Conservation (phyloP, 2,329 filamentous ascomycete species). For the Penicillium sp. region DNA sequence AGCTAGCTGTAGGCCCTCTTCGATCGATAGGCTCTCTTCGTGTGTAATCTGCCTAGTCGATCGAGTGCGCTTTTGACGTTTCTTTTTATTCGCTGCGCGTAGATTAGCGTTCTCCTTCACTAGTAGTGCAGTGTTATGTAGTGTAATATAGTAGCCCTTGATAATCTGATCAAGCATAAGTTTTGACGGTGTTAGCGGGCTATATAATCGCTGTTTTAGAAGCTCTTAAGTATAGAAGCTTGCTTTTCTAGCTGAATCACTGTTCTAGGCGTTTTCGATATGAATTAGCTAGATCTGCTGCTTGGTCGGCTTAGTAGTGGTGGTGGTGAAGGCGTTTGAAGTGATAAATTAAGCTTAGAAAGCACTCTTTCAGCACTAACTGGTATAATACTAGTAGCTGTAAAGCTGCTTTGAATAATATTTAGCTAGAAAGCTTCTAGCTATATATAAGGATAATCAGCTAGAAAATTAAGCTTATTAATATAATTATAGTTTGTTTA, state of each 20-base stretch:
- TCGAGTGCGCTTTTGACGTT: background rate
- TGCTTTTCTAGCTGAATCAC: too few species aligned
- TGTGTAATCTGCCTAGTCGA: constrained; percentile 6
- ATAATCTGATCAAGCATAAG: constrained; percentile 7
- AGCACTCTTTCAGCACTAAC: background rate
- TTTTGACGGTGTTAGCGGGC: background rate
- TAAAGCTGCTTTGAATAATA: background rate
- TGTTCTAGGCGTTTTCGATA: too few species aligned
- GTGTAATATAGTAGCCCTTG: background rate
- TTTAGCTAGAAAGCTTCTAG: background rate
- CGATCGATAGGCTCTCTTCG: constrained; percentile 1
- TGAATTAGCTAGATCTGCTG: constrained; percentile 8
- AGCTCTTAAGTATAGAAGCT: constrained; percentile 7
- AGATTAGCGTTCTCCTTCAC: background rate
- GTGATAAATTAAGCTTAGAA: constrained; percentile 9
- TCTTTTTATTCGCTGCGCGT: constrained; percentile 8
- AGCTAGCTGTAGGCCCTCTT: constrained; percentile 10
- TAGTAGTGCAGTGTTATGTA: background rate
- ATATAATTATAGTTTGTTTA: too few species aligned
- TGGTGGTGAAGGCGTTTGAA: constrained; percentile 2
- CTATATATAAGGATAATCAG: background rate
- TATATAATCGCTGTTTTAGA: constrained; percentile 1
- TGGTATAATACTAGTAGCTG: background rate
- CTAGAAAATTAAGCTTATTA: too few species aligned
- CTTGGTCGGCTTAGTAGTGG: background rate